Base-by-base conservation (phyloP, 768 basidiomycete genomes). In the Psilocybe sp. region DNA sequence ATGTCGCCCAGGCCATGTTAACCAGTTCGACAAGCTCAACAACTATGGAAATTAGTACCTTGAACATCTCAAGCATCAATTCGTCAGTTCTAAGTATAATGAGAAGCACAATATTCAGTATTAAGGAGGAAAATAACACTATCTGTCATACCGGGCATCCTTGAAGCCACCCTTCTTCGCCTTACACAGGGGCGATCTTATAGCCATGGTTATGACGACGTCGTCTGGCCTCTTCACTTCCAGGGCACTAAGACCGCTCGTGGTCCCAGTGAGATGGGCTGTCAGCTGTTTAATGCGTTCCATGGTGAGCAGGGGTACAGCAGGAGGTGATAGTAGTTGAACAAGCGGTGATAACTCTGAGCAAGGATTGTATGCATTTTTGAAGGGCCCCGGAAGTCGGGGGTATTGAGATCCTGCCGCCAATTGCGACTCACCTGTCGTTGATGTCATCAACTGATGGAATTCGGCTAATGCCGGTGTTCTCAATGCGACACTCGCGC, bases 171-270 rank as follows among this genome's bases (percentile, higher is more conserved):
- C 90, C 58, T 85, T 89, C 64, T 77, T 86, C 4, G 89, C 82
- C 56, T 85, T 89, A 52, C 85, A 86, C 46, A 89, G 65, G 1
- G 88, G 86, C 3, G 86, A 87, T 31, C 88, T 82, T 57, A 86
- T 82, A 51, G 89, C 87, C 74, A 89, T 78, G 2, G 89, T 90
- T 52, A 92, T 80, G 62, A 92, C 90, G 11, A 92, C 84, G 74
- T 92, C 90, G 54, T 90, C 81, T 3, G 81, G 80, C 44, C 66
- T 75, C 63, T 87, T 84, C 38, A 67, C 70, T 53, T 81, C 73
- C 42, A 90, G 70, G 13, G 74, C 70, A 18, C 73, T 65, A 6
- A 81, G 61, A n/a, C 80, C 81, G 20, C 57, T 64, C 14, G 75
- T 64, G 11, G 75, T 59, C 3, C 68, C 61, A 15, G 71, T 60